A percentile compares a stretch with the other conserved stretches of the same genome.
These are phyloP conservation scores for Pseudogymnoascus sp. DNA, from an alignment of 2,329 filamentous ascomycete genomes.

Conservation along the genomic window DNA sequence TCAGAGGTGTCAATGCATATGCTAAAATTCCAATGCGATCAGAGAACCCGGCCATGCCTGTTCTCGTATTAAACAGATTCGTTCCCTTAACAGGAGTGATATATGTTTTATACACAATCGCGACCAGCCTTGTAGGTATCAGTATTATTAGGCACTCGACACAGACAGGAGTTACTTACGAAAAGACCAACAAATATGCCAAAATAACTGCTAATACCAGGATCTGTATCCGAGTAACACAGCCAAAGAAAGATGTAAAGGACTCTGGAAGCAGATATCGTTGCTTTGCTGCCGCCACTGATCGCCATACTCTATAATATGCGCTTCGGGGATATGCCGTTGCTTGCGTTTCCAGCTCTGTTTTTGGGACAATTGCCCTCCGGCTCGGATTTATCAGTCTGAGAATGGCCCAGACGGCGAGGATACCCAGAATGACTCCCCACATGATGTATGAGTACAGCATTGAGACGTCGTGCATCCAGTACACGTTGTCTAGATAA, in stretches of 20 bases:
- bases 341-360: conserved; percentile 21
- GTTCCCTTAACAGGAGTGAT: conserved; percentile 55
- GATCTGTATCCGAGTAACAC: conserved; percentile 61
- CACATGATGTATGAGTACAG: conserved; percentile 49
- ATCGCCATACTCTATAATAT: conserved; percentile 20
- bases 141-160: conserved; percentile 2
- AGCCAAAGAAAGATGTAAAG: conserved; percentile 51
- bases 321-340: conserved; percentile 14
- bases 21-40: conserved; percentile 64
- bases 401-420: conserved; percentile 34
- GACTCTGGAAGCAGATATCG: conserved; percentile 53
- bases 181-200: conserved; percentile 58
- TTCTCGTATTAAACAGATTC: conserved; percentile 54
- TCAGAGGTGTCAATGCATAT: conserved; percentile 65
- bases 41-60: conserved; percentile 56
- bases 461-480: conserved; percentile 45
- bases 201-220: conserved; percentile 48
- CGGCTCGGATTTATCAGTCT: conserved; percentile 24
- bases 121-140: conserved; percentile 40
- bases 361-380: conserved; percentile 20
- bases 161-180: conserved; percentile 30
- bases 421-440: conserved; percentile 41
- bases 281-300: conserved; percentile 13
- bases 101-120: conserved; percentile 61
- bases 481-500: conserved; percentile 49